phyloP scores from a whole-genome alignment of 2,329 filamentous ascomycete species.

The Hypoxylon sp. region DNA sequence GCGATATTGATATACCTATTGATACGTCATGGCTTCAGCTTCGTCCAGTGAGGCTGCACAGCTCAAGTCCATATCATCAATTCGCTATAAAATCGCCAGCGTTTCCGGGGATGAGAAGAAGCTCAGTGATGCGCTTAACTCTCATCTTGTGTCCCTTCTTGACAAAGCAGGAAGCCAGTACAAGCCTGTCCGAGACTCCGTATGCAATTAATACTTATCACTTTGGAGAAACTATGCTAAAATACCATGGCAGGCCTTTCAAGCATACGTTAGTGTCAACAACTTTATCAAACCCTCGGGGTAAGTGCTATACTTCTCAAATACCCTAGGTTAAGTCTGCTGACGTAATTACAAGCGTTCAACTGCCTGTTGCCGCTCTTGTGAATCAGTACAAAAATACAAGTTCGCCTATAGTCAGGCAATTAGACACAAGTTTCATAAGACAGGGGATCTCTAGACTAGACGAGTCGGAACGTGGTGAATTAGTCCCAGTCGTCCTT shows the following conservation, averaged over 20 bases:
- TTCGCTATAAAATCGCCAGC: constrained; percentile 51
- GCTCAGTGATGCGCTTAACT: constrained; percentile 80
- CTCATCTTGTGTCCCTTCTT: constrained; percentile 83
- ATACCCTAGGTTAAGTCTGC: not conserved
- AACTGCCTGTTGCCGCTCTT: constrained; percentile 85
- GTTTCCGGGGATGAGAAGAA: constrained; percentile 83
- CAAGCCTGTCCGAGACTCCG: constrained; percentile 74
- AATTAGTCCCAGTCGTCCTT: constrained; percentile 77
- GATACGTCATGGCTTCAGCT: constrained; percentile 44
- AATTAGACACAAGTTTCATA: constrained; percentile 90
- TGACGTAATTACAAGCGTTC: constrained; percentile 61
- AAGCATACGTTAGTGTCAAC: constrained; percentile 64
- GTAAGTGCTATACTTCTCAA: constrained; percentile 51
- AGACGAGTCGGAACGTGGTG: constrained; percentile 70
- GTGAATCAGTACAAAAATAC: constrained; percentile 90
- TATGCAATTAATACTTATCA: constrained; percentile 31
- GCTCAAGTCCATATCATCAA: constrained; percentile 51
- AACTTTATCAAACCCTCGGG: constrained; percentile 65
- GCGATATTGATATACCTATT: not conserved
- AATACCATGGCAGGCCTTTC: constrained; percentile 57
- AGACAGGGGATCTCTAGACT: constrained; percentile 77
- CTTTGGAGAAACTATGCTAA: constrained; percentile 34
- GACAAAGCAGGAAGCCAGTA: constrained; percentile 88
- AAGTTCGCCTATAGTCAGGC: constrained; percentile 79
- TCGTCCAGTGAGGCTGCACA: constrained; percentile 48